phyloP scores from a whole-genome alignment of 305 asterid species.

The Nicotiana rustica region DNA sequence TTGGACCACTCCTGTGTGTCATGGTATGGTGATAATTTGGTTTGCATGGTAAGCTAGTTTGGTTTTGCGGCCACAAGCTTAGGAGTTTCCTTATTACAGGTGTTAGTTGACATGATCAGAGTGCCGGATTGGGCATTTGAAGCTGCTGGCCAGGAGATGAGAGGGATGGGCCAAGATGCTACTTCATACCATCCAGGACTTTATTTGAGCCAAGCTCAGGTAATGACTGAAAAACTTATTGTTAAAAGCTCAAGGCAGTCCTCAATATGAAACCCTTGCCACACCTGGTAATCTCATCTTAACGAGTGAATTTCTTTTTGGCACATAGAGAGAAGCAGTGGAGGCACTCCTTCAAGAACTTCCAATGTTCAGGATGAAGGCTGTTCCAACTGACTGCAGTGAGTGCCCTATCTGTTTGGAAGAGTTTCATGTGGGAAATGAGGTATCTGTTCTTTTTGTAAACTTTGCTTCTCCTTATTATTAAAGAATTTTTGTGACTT shows the following conservation, averaged over 20 bases:
- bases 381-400: slow-evolving; percentile 93
- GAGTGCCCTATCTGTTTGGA: slow-evolving; percentile 98
- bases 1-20: slow-evolving; percentile 9
- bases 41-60: slow-evolving; percentile 4
- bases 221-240: slow-evolving; percentile 39
- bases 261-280: not conserved
- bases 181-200: slow-evolving; percentile 88
- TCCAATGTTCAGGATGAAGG: slow-evolving; percentile 86
- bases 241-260: not conserved
- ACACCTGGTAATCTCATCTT: not conserved
- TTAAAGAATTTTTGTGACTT: not conserved
- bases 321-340: slow-evolving; percentile 87
- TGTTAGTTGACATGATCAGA: slow-evolving; percentile 88
- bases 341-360: slow-evolving; percentile 98
- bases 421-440: slow-evolving; percentile 88
- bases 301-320: slow-evolving; percentile 32
- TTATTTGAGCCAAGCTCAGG: slow-evolving; percentile 93
- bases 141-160: slow-evolving; percentile 98
- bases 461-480: not conserved
- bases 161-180: slow-evolving; percentile 93
- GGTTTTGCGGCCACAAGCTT: slow-evolving; percentile 25
- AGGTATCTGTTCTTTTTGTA: slow-evolving; percentile 52
- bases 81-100: slow-evolving; percentile 50
- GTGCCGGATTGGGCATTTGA: slow-evolving; percentile 98
- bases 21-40: slow-evolving; percentile 18